phyloP scores from a whole-genome alignment of 768 basidiomycete species.

The Suillus americanus region DNA sequence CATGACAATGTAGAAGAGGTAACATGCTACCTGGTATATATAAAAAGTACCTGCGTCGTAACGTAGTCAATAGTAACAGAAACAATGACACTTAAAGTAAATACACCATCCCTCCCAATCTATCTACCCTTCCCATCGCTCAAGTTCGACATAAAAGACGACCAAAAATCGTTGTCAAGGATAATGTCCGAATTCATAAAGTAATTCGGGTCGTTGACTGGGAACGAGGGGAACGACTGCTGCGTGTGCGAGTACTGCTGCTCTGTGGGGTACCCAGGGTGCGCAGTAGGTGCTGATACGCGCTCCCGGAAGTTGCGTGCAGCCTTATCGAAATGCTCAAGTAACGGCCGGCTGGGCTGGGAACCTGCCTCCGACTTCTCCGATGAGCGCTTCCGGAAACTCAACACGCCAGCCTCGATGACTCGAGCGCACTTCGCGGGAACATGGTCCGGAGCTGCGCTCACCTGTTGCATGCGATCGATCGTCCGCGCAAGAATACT shows the following conservation, averaged over 20 bases:
- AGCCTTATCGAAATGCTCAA: slow-evolving; percentile 21
- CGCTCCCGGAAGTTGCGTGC: slow-evolving; percentile 18
- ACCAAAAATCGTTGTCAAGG: slow-evolving; percentile 44
- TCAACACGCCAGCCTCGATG: slow-evolving; percentile 32
- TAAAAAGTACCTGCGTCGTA: background rate
- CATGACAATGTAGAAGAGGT: background rate
- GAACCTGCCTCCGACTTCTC: slow-evolving; percentile 22
- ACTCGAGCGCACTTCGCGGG: slow-evolving; percentile 43
- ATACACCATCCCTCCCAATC: slow-evolving; percentile 5
- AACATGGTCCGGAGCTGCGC: slow-evolving; percentile 39
- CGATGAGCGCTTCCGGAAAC: slow-evolving; percentile 29
- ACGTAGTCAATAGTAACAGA: background rate
- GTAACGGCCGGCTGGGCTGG: slow-evolving; percentile 18
- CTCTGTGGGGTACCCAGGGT: slow-evolving; percentile 4
- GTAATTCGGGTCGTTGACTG: slow-evolving; percentile 28
- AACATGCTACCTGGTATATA: background rate
- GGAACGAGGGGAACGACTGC: slow-evolving; percentile 20
- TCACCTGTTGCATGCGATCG: slow-evolving; percentile 34
- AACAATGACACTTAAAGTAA: background rate
- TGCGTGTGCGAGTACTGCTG: slow-evolving; percentile 17
- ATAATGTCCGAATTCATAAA: slow-evolving; percentile 39
- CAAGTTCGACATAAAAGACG: slow-evolving; percentile 39
- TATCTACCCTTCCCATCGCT: slow-evolving; percentile 20
- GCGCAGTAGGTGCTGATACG: slow-evolving; percentile 8
- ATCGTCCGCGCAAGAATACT: slow-evolving; percentile 34